phyloP scores from a whole-genome alignment of 441 rosid genomes.

The Brassica balearica region DNA sequence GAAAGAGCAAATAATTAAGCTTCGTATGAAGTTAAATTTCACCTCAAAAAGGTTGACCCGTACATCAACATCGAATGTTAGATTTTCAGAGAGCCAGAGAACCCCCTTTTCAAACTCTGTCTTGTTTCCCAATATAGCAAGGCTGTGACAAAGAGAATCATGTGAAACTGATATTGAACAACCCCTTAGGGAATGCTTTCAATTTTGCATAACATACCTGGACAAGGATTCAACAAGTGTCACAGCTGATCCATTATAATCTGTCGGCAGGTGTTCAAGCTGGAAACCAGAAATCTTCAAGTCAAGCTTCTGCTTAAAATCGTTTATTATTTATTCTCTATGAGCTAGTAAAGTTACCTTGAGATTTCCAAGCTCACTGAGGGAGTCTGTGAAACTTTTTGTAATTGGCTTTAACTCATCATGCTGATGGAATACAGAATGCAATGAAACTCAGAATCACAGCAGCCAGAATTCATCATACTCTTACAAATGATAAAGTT shows the following conservation, averaged over 20 bases:
- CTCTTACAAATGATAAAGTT: not conserved
- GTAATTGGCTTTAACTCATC: slow-evolving; percentile 94
- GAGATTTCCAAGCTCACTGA: slow-evolving; percentile 93
- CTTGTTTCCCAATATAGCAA: slow-evolving; percentile 84
- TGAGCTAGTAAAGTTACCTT: slow-evolving; percentile 53
- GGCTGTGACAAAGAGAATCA: slow-evolving; percentile 58
- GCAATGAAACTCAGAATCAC: slow-evolving; percentile 27
- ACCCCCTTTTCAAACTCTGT: slow-evolving; percentile 87
- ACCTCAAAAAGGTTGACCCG: slow-evolving; percentile 97
- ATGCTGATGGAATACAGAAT: slow-evolving; percentile 58
- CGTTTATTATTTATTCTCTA: no score
- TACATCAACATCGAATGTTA: slow-evolving; percentile 80
- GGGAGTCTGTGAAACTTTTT: slow-evolving; percentile 85
- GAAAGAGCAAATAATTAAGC: not conserved
- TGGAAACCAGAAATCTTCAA: slow-evolving; percentile 46
- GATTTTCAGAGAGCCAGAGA: slow-evolving; percentile 87
- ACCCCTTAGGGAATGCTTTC: slow-evolving; percentile 5
- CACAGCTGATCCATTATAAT: slow-evolving; percentile 91
- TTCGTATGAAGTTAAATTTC: slow-evolving; percentile 4
- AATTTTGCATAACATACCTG: slow-evolving; percentile 54
- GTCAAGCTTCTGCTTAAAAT: slow-evolving; percentile 32
- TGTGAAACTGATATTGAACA: slow-evolving; percentile 23
- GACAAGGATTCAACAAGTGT: slow-evolving; percentile 90
- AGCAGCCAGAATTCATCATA: slow-evolving; percentile 17
- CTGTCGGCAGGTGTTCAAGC: slow-evolving; percentile 87